These are phyloP conservation scores for Talaromyces sp. DNA, from an alignment of 2,329 filamentous ascomycete species.

Conservation along the genomic window DNA sequence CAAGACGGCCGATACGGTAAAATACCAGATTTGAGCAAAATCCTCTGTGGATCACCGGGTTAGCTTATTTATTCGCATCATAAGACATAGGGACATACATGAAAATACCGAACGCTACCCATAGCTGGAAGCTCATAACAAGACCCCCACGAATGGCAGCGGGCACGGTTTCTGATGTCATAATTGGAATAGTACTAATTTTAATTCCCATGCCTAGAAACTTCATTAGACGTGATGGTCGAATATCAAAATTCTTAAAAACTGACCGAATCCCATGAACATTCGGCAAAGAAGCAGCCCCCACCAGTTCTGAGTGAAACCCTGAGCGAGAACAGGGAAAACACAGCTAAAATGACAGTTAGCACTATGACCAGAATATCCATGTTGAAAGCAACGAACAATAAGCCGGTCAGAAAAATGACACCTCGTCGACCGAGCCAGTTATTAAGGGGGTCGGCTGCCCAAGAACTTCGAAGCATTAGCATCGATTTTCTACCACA, in stretches of 20 bases:
- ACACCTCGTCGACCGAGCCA: conserved; percentile 56
- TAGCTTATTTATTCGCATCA: conserved; percentile 16
- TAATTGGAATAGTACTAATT: conserved; percentile 52
- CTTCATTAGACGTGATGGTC: neutral
- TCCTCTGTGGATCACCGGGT: conserved; percentile 9
- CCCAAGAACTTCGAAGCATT: conserved; percentile 49
- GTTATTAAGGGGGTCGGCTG: conserved; percentile 60
- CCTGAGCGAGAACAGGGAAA: conserved; percentile 23
- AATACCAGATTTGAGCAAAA: conserved; percentile 13
- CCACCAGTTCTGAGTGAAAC: conserved; percentile 50
- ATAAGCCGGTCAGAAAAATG: conserved; percentile 59
- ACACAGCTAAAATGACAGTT: conserved; percentile 14
- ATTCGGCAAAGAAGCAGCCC: conserved; percentile 52
- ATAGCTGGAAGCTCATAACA: conserved; percentile 52
- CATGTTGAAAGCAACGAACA: conserved; percentile 55
- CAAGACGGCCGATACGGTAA: conserved; percentile 44
- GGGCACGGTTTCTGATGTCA: conserved; percentile 52
- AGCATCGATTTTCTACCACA: conserved; percentile 10
- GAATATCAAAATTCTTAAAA: neutral
- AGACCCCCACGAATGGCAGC: conserved; percentile 52
- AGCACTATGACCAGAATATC: neutral
- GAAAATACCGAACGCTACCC: conserved; percentile 59
- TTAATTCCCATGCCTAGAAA: conserved; percentile 51
- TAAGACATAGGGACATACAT: conserved; percentile 38
- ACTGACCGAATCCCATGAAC: conserved; percentile 52